A percentile compares a stretch with the other conserved stretches of the same genome.
phyloP scores from a whole-genome alignment of 306 rosid species.

The Vigna nakashimae region DNA sequence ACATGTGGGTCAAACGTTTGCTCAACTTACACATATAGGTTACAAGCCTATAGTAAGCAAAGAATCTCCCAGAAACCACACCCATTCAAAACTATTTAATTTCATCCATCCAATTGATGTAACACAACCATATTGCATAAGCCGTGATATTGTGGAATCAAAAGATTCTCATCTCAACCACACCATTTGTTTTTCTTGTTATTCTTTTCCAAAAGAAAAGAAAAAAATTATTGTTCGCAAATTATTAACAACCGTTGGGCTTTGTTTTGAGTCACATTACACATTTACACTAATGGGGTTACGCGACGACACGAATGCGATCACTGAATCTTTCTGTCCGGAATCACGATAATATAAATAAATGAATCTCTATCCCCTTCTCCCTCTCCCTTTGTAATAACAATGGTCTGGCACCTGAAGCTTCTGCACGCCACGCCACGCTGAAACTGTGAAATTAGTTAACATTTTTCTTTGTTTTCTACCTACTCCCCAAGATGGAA shows the following conservation, averaged over 20 bases:
- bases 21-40: slow-evolving; percentile 7
- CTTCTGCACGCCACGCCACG: background rate
- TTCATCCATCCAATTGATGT: slow-evolving; percentile 24
- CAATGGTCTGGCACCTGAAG: background rate
- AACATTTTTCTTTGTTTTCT: background rate
- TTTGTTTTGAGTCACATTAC: slow-evolving; percentile 9
- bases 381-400: slow-evolving; percentile 19
- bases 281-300: slow-evolving; percentile 24
- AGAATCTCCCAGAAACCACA: slow-evolving; percentile 47
- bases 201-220: background rate
- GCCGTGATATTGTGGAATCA: slow-evolving; percentile 51
- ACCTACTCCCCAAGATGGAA: slow-evolving; percentile 49
- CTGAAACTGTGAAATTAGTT: background rate
- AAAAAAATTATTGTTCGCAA: background rate
- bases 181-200: background rate
- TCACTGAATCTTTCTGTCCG: slow-evolving; percentile 54
- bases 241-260: background rate
- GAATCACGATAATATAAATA: slow-evolving; percentile 58
- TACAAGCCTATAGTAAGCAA: background rate
- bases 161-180: slow-evolving; percentile 54
- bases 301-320: slow-evolving; percentile 79
- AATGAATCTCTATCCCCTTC: slow-evolving; percentile 36
- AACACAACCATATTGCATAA: background rate
- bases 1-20: slow-evolving; percentile 41
- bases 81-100: slow-evolving; percentile 7